Percentiles rank a stretch among this genome's conserved stretches.
Evolutionary conservation across 2,329 filamentous ascomycete genomes (phyloP).

Genomic region (Emmonsiellopsis sp.): DNA sequence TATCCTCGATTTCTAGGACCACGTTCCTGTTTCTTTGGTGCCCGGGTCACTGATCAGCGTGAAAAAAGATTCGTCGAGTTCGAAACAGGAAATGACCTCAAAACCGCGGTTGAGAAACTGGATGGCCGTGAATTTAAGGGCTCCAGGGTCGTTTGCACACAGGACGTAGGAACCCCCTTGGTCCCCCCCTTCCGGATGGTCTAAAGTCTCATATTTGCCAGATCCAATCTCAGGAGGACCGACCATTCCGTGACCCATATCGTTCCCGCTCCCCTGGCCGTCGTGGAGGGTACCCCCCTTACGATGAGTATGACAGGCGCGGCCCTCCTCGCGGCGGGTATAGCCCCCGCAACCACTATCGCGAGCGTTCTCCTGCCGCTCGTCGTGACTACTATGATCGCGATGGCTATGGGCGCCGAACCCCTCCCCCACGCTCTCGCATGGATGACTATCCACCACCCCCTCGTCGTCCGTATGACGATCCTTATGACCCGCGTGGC

Average conservation of each 20-base stretch:
- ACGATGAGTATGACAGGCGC: conserved; percentile 77
- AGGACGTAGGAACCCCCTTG: conserved; percentile 58
- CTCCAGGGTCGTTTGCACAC: conserved; percentile 70
- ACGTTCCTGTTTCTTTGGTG: background rate
- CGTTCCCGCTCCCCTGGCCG: conserved; percentile 75
- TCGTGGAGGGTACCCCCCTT: conserved; percentile 56
- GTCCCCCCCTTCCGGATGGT: conserved; percentile 1
- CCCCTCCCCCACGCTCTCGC: conserved; percentile 55
- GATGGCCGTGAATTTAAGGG: conserved; percentile 91
- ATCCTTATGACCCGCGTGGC: conserved; percentile 48
- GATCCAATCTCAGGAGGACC: conserved; percentile 63
- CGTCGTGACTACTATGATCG: conserved; percentile 83
- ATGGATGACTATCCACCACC: conserved; percentile 64
- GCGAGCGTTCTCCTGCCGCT: conserved; percentile 70
- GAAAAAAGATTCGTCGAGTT: conserved; percentile 83
- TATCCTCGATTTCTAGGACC: conserved; percentile 14
- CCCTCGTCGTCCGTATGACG: conserved; percentile 49
- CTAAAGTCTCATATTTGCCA: conserved; percentile 31
- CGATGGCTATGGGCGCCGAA: conserved; percentile 65
- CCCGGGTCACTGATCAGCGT: background rate
- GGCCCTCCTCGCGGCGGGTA: conserved; percentile 71
- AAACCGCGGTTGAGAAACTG: conserved; percentile 87
- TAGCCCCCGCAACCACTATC: conserved; percentile 76
- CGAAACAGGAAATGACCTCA: conserved; percentile 82
- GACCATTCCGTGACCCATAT: conserved; percentile 58